Evolutionary conservation across 768 basidiomycete genomes (phyloP).

Genomic region (Leucocoprinus birnbaumii): DNA sequence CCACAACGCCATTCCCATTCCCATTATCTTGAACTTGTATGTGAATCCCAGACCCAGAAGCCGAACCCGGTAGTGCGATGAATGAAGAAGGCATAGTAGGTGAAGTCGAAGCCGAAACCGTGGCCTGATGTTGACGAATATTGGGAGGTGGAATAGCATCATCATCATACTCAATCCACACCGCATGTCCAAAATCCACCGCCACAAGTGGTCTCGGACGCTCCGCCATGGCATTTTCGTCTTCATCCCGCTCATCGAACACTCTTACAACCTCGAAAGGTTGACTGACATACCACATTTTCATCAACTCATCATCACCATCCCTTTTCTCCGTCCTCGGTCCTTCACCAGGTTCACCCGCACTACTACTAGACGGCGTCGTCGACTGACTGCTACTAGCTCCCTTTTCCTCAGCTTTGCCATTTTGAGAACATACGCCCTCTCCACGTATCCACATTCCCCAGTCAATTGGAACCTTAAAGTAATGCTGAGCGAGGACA

Average conservation of each 20-base stretch:
- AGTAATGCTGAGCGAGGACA: conserved; percentile 75
- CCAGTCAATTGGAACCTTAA: conserved; percentile 57
- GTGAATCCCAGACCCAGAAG: not conserved
- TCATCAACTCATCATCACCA: conserved; percentile 54
- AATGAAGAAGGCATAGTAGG: not conserved
- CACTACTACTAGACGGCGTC: not conserved
- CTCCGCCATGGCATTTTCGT: conserved; percentile 31
- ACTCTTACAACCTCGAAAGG: conserved; percentile 75
- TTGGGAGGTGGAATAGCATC: conserved; percentile 21
- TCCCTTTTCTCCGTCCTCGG: conserved; percentile 1
- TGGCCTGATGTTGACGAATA: not conserved
- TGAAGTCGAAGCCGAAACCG: not conserved
- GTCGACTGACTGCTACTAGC: conserved; percentile 7
- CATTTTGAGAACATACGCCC: not conserved
- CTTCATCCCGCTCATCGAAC: conserved; percentile 43
- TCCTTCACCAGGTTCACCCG: not conserved
- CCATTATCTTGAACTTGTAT: not conserved
- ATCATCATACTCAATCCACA: conserved; percentile 68
- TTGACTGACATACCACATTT: conserved; percentile 66
- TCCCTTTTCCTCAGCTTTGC: not conserved
- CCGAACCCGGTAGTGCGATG: not conserved
- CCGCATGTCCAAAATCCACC: conserved; percentile 86
- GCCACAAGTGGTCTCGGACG: conserved; percentile 71
- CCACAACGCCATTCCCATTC: not conserved
- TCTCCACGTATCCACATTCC: conserved; percentile 25